Base-by-base conservation (phyloP, 140 eudicot genomes). In the Ambrosia hybrid region DNA sequence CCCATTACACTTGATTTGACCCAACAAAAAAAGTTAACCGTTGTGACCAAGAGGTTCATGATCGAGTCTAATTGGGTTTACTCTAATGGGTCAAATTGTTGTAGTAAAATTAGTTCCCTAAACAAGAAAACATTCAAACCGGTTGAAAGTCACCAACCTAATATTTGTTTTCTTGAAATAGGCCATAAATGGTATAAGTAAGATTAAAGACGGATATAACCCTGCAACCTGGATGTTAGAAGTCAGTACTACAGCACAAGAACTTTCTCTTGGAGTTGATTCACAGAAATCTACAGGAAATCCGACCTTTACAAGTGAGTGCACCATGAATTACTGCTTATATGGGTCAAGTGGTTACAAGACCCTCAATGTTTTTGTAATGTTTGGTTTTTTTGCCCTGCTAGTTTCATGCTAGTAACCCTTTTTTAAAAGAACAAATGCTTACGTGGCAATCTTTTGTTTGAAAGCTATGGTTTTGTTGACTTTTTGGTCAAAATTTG, bases 211-310 rank as follows among this genome's bases (percentile, higher is more conserved):
- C 9, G 83, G 87, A 15, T 72, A 85, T 51, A 85, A 85, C 71
- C 90, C 90, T 17, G 85, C 90, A 8, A 85, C 90, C 6, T 85
- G 90, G 90, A 79, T 82, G 87, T 70, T 85, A 79, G 87, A 85
- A 67, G 79, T 85, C 64, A 79, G 76, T 39, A 41, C 87, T 51
- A 46, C 85, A 10, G 74, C 75, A 6, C 85, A 79, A 79, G 90
- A 85, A 72, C 21, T 76, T 56, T 74, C 81, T 57, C 45, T 82
- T 34, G 90, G 87, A 13, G 77, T 82, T n/a, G 83, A 85, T 73
- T 85, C 51, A 61, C 79, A 4, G 87, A 85, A 55, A 38, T 73
- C 9, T 85, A 82, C 79, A 76, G 34, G 65, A 85, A 79, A 38
- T 85, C 90, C 4, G 88, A 85, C 3, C 76, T 83, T 1, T 85